Conservation (phyloP, 106 monocot species). For the Dendrobium nobile region DNA sequence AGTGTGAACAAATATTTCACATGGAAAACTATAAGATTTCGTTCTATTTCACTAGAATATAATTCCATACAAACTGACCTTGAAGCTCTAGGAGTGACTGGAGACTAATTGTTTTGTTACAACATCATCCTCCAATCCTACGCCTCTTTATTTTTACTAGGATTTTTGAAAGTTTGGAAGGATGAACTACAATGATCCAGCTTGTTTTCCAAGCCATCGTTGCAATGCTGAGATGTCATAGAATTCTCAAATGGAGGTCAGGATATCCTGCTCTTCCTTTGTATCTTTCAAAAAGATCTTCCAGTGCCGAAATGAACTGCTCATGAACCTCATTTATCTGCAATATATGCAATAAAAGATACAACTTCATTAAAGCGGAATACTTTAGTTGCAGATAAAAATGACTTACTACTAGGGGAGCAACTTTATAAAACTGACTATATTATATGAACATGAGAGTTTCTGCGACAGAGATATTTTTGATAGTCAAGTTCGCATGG, state of each 20-base stretch:
- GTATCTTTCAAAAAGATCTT: constrained; percentile 53
- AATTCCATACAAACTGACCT: neutral
- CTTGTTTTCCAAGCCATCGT: neutral
- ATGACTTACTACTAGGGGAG: no score
- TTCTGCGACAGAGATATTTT: no score
- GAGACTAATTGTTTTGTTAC: neutral
- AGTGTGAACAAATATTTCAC: neutral
- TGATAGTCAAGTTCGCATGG: no score
- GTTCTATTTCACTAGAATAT: neutral
- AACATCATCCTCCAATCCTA: neutral
- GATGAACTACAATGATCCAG: neutral
- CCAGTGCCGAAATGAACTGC: constrained; percentile 32
- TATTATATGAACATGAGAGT: no score
- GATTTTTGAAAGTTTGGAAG: neutral
- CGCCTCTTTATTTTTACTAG: neutral
- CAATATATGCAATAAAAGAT: neutral
- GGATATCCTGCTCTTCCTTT: constrained; percentile 43
- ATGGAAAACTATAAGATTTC: neutral
- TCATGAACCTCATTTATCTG: constrained; percentile 54
- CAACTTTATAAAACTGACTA: no score
- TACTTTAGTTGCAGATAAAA: no score
- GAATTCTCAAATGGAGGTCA: constrained; percentile 37
- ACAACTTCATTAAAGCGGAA: neutral
- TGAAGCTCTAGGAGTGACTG: neutral
- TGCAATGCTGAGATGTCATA: constrained; percentile 13